A percentile compares a stretch with the other conserved stretches of the same genome.
phyloP scores from a whole-genome alignment of 2,329 filamentous ascomycete species.

The Sclerotinia trifoliorum region DNA sequence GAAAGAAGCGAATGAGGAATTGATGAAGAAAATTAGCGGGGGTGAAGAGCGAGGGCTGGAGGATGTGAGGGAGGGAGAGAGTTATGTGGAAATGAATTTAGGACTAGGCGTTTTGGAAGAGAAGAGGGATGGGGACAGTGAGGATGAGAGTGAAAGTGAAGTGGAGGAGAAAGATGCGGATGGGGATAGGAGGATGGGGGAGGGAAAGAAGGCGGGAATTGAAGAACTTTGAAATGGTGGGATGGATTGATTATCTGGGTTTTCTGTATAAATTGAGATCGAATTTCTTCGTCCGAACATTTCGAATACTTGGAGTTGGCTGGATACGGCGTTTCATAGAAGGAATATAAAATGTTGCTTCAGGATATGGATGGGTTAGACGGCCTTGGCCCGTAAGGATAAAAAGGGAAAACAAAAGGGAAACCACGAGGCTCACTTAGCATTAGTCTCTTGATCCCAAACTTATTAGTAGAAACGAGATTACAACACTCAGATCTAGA shows the following conservation, averaged over 20 bases:
- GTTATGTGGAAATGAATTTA: slow-evolving; percentile 28
- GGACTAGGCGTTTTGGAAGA: slow-evolving; percentile 31
- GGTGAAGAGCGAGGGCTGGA: slow-evolving; percentile 23
- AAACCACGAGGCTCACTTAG: not conserved
- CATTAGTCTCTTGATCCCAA: not conserved
- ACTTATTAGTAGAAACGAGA: not conserved
- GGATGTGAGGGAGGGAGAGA: slow-evolving; percentile 25
- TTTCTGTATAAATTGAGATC: not conserved
- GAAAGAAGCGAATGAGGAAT: slow-evolving; percentile 30
- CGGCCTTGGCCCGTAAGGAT: not conserved
- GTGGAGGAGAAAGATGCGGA: slow-evolving; percentile 15
- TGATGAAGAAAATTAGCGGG: slow-evolving; percentile 24
- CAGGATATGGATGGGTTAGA: too few relatives aligned
- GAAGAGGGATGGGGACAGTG: slow-evolving; percentile 17
- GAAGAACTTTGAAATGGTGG: slow-evolving; percentile 10
- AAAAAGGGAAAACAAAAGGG: not conserved
- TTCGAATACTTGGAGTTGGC: not conserved
- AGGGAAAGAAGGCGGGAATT: slow-evolving; percentile 11
- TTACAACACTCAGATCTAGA: not conserved
- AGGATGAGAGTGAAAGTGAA: not conserved
- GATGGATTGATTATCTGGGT: not conserved
- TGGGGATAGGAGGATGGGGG: slow-evolving; percentile 12
- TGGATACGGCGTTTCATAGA: not conserved
- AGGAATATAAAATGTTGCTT: not conserved
- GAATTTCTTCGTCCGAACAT: not conserved